Evolutionary conservation across 139 green algal genomes (phyloP).

Genomic region (Chara braunii): DNA sequence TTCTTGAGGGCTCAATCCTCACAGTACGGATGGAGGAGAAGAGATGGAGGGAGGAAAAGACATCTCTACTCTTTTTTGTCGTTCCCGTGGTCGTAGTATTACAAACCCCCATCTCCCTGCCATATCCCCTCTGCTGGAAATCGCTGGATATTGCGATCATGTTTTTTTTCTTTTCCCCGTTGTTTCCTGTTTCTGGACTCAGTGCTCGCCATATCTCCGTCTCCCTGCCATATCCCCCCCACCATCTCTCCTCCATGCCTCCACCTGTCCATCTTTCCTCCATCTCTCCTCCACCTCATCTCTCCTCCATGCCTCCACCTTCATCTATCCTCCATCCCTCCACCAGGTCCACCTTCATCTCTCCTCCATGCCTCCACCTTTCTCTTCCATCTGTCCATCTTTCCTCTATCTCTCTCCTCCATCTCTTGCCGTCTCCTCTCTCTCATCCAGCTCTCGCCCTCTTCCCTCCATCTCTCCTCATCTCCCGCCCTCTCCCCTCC

Average conservation of each 20-base stretch:
- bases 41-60: neutral
- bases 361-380: slow-evolving; percentile 5
- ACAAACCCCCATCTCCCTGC: neutral
- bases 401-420: slow-evolving; percentile 11
- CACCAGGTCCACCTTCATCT: slow-evolving; percentile 4
- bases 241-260: neutral
- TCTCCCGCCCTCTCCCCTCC: neutral
- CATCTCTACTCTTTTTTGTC: slow-evolving; percentile 6
- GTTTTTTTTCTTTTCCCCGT: neutral
- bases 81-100: neutral
- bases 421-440: too few relatives aligned
- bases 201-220: neutral
- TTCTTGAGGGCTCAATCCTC: too few relatives aligned
- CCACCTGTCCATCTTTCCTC: too few relatives aligned
- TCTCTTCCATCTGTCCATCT: neutral
- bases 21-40: neutral
- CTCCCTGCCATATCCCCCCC: neutral
- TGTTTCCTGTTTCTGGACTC: neutral
- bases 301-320: too few relatives aligned
- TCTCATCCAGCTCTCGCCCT: too few relatives aligned
- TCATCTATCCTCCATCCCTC: neutral
- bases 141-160: neutral
- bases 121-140: neutral
- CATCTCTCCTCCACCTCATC: too few relatives aligned
- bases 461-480: neutral